phyloP scores from a whole-genome alignment of 1,139 yeast genomes.

The Suhomyces maxii region DNA sequence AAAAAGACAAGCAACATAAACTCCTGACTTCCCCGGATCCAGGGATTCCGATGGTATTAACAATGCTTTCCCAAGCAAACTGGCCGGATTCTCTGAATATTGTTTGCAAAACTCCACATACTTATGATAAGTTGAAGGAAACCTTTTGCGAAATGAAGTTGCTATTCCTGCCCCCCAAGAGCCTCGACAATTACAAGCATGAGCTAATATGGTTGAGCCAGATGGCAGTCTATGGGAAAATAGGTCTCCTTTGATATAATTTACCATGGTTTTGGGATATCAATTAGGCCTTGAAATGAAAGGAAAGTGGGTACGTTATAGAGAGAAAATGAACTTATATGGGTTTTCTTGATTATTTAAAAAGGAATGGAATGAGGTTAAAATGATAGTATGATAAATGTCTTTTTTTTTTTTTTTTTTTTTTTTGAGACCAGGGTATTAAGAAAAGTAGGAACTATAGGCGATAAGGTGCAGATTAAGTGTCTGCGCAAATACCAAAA shows the following conservation, averaged over 20 bases:
- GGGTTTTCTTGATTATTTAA: neutral
- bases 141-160: constrained; percentile 45
- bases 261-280: constrained; percentile 22
- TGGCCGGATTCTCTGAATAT: constrained; percentile 23
- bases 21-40: constrained; percentile 31
- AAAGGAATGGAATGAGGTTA: neutral
- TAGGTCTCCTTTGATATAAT: constrained; percentile 63
- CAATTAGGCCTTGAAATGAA: neutral
- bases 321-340: too few species aligned
- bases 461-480: neutral
- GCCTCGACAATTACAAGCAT: constrained; percentile 80
- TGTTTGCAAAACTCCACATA: constrained; percentile 52
- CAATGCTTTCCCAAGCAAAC: constrained; percentile 55
- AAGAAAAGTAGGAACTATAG: neutral
- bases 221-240: constrained; percentile 36
- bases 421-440: neutral
- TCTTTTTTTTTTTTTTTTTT: too few species aligned
- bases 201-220: constrained; percentile 51
- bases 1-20: constrained; percentile 62
- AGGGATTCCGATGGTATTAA: constrained; percentile 38
- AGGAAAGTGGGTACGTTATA: neutral
- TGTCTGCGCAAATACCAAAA: neutral
- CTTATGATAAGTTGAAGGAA: constrained; percentile 49
- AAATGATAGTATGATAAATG: neutral
- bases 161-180: constrained; percentile 89